Evolutionary conservation across 2,329 filamentous ascomycete genomes (phyloP).

Genomic region (Colletotrichum tabaci): DNA sequence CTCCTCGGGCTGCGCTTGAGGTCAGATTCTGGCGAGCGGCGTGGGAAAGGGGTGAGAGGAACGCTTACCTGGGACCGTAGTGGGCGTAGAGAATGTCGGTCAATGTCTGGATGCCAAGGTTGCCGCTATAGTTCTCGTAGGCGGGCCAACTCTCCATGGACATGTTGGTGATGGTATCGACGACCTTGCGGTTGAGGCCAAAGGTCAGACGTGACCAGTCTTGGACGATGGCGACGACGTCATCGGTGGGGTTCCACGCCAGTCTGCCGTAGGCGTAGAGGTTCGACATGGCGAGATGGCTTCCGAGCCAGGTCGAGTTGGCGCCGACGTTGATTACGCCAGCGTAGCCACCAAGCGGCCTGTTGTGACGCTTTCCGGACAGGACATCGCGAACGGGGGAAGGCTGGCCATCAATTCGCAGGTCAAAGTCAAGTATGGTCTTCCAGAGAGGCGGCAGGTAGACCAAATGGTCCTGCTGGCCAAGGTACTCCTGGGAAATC

Average conservation of each 20-base stretch:
- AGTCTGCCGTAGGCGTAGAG: constrained; percentile 78
- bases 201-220: constrained; percentile 81
- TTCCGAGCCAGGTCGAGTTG: constrained; percentile 78
- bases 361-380: constrained; percentile 71
- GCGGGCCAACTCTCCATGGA: constrained; percentile 79
- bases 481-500: constrained; percentile 79
- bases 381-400: constrained; percentile 74
- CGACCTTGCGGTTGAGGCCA: constrained; percentile 65
- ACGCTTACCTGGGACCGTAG: constrained; percentile 66
- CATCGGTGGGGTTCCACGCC: constrained; percentile 73
- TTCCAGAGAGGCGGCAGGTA: constrained; percentile 80
- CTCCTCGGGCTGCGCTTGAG: constrained; percentile 67
- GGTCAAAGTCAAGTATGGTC: constrained; percentile 76
- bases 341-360: constrained; percentile 72
- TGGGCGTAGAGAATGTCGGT: constrained; percentile 78
- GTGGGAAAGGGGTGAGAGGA: background rate
- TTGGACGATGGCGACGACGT: constrained; percentile 66
- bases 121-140: constrained; percentile 80
- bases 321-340: constrained; percentile 78
- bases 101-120: constrained; percentile 78
- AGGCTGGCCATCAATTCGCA: constrained; percentile 70
- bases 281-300: constrained; percentile 79
- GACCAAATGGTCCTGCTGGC: constrained; percentile 78
- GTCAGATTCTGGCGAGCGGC: background rate
- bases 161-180: constrained; percentile 72